Evolutionary conservation across 495 filamentous ascomycete genomes (phyloP).

Genomic region (Trichoderma virens): DNA sequence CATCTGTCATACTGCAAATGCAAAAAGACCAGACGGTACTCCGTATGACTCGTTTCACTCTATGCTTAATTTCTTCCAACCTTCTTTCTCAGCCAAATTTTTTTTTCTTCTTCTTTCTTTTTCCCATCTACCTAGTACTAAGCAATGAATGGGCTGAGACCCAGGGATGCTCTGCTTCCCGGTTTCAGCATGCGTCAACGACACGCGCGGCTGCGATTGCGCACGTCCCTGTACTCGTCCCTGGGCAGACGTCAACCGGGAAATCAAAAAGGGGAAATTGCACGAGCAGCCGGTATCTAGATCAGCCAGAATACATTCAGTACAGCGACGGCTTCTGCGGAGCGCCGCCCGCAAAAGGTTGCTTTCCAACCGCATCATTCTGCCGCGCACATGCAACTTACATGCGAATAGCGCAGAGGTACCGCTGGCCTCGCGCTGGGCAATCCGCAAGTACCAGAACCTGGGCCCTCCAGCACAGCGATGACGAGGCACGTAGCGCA

Average conservation of each 20-base stretch:
- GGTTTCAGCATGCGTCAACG: background rate
- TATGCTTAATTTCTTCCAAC: background rate
- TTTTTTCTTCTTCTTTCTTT: background rate
- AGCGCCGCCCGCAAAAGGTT: no score
- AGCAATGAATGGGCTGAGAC: background rate
- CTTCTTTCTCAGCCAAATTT: no score
- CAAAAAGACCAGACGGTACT: no score
- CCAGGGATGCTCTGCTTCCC: background rate
- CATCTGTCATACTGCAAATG: no score
- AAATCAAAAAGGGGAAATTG: no score
- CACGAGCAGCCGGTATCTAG: no score
- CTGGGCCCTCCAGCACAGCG: background rate
- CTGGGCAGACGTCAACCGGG: no score
- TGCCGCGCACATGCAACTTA: no score
- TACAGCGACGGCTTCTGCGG: no score
- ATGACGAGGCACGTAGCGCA: conserved; percentile 8
- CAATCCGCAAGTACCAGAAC: background rate
- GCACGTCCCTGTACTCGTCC: no score
- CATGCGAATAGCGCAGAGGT: background rate
- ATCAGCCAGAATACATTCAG: no score
- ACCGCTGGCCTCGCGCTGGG: background rate
- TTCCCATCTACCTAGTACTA: background rate
- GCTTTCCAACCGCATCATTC: no score
- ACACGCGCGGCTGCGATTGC: background rate
- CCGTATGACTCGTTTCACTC: background rate